Evolutionary conservation across 768 basidiomycete species (phyloP).

Genomic region (Dioszegia aurantiaca): DNA sequence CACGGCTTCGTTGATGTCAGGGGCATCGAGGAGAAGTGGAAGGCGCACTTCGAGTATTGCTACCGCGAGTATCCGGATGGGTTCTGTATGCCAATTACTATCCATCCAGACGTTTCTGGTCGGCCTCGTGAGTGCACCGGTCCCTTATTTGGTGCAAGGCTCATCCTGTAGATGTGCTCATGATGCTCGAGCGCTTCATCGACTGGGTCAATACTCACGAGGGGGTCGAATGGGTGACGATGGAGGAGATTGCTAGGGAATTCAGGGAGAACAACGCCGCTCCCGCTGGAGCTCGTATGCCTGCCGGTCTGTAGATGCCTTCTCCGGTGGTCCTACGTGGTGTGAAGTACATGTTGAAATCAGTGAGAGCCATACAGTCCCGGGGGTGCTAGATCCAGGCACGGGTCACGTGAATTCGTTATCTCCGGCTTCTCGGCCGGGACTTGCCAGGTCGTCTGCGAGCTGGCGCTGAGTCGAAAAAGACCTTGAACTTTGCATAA

Average conservation of each 20-base stretch:
- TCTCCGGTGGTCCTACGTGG: too few species aligned
- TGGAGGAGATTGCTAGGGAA: conserved; percentile 66
- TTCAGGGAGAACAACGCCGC: conserved; percentile 61
- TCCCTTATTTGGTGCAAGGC: too few species aligned
- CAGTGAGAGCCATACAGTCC: too few species aligned
- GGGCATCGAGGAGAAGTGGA: conserved; percentile 71
- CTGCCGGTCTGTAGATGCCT: conserved; percentile 54
- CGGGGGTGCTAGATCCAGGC: too few species aligned
- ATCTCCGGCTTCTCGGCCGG: background rate
- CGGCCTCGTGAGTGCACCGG: conserved; percentile 52
- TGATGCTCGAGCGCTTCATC: conserved; percentile 76
- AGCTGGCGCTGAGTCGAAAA: background rate
- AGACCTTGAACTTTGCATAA: too few species aligned
- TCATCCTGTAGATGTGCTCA: conserved; percentile 65
- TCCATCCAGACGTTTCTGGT: conserved; percentile 75
- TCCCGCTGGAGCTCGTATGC: conserved; percentile 60
- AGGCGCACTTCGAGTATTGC: conserved; percentile 68
- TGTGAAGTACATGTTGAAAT: too few species aligned
- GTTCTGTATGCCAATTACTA: conserved; percentile 65
- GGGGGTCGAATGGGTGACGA: conserved; percentile 67
- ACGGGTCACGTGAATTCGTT: background rate
- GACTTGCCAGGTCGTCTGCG: background rate
- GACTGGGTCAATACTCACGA: conserved; percentile 71
- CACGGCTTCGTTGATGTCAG: conserved; percentile 73
- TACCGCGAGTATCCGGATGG: conserved; percentile 55